Base-by-base conservation (phyloP, 176 grass and related monocot genomes). In the Guadua angustifolia region DNA sequence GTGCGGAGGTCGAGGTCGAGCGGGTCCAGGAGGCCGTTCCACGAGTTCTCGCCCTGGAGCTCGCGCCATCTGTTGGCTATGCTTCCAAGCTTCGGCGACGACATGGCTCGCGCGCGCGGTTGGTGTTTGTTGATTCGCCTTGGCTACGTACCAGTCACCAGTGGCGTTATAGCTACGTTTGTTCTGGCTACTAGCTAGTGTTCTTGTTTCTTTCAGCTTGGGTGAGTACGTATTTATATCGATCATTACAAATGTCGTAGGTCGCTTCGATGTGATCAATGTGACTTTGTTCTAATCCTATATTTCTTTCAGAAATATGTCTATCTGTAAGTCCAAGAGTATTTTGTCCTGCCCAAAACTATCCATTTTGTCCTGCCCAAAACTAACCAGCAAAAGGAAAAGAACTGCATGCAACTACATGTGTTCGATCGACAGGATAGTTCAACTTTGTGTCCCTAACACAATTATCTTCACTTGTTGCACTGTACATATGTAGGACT, bases 31-130 rank as follows among this genome's bases (percentile, higher is more conserved):
- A 98, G 88, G 19, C 91, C 96, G 0, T 85, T 68, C 96, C 96
- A 95, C 3, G 85, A 83, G 46, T 78, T 29, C 58, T 82, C 44
- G 55, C 96, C 96, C 1, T 90, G 88, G 44, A 98, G 79, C 85
- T 92, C 91, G 44, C 87, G 87, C 96, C 93, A 98, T 80, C 93
- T 88, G 52, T 60, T 76, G 7, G 96, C 89, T 5, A 94, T 90
- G 87, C 75, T 71, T 32, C 91, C 85, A 22, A 86, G 63, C 84
- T 73, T 77, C 24, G 73, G 60, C 73, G 79, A 86, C 73, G 77
- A 39, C 72, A 69, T 81, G 74, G 39, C n/a, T 36, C 35, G 22
- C 22, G 19, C 58, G n/a, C 9, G 25, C 4, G 24, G 17, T 38
- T 25, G 14, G 1, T 15, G 21, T 6, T 17, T 44, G 57, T 22